Percentiles rank a stretch among this genome's conserved stretches.
Conservation (phyloP, 2,329 filamentous ascomycete species). For the Ophiostoma quercus region DNA sequence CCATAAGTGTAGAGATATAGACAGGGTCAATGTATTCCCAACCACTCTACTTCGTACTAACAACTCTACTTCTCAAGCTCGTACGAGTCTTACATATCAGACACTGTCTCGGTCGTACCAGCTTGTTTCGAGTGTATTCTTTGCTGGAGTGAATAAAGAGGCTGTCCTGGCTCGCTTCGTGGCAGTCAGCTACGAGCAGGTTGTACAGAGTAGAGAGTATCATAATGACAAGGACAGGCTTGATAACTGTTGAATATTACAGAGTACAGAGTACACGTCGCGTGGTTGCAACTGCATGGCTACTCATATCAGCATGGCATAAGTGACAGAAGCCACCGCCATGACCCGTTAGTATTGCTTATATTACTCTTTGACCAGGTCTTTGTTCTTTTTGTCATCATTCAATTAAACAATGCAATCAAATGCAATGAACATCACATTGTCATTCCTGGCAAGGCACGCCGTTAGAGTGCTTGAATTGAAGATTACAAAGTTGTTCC, state of each 20-base stretch:
- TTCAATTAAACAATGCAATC: no score
- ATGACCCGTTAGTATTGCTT: not conserved
- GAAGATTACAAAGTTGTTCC: not conserved
- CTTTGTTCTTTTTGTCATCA: no score
- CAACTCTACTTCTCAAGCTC: no score
- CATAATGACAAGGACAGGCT: not conserved
- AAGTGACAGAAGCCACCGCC: not conserved
- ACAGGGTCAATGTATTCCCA: not conserved
- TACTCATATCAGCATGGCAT: not conserved
- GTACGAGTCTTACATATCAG: conserved; percentile 9
- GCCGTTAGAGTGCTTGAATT: not conserved
- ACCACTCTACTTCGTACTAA: no score
- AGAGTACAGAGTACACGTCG: not conserved
- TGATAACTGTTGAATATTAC: not conserved
- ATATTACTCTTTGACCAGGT: not conserved
- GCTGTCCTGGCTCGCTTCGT: not conserved
- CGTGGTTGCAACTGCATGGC: not conserved
- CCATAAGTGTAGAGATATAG: not conserved
- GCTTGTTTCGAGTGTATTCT: not conserved
- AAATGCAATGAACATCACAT: not conserved
- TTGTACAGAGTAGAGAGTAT: not conserved
- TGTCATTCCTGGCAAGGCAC: not conserved
- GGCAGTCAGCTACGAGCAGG: not conserved
- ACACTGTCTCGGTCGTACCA: not conserved
- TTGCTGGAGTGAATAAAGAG: not conserved